Base-by-base conservation (phyloP, 441 rosid species). In the Jatropha multifida region DNA sequence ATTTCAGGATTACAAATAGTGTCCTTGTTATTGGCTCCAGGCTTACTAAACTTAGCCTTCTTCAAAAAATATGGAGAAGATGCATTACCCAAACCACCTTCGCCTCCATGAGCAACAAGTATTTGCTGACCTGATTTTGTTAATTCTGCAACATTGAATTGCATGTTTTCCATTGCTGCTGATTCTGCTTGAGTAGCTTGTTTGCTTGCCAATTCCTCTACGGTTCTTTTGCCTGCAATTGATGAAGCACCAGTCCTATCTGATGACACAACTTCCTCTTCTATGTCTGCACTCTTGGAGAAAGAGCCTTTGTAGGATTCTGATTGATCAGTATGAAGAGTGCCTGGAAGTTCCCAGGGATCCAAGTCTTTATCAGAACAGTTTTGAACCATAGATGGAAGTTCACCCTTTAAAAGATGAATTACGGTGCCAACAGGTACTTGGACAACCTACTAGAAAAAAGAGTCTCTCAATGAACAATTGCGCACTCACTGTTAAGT, bases 271-370 rank as follows among this genome's bases (percentile, higher is more conserved):
- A 46, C 74, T 20, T 85, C 83, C 60, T 78, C 82, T 44, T 56
- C 75, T 46, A 61, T 55, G 60, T 11, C 63, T 37, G 27, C 62
- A 37, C 65, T 82, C 65, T 76, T 66, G 15, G 74, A 79, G 46
- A 68, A 68, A 46, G 75, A 56, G 46, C 76, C 80, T 52, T 72
- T 74, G 56, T 76, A 51, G 58, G 59, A 15, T 67, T 72, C 79
- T 40, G 76, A 76, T 64, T 81, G 81, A 60, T 82, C 85, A 42
- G 77, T 77, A 65, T 71, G 89, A 42, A 94, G 85, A 41, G 81
- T 75, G n/a, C 97, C 94, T 0, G 94, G 96, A 86, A 90, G 90
- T 20, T 94, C 97, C 96, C 97, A 94, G 1, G 97, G 98, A 81
- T 92, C 96, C 76, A 86, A 80, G 78, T 81, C 85, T 74, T 72